A percentile compares a stretch with the other conserved stretches of the same genome.
These are phyloP conservation scores for Teratosphaeria destructans DNA, from an alignment of 2,329 filamentous ascomycete genomes.

Conservation along the genomic window DNA sequence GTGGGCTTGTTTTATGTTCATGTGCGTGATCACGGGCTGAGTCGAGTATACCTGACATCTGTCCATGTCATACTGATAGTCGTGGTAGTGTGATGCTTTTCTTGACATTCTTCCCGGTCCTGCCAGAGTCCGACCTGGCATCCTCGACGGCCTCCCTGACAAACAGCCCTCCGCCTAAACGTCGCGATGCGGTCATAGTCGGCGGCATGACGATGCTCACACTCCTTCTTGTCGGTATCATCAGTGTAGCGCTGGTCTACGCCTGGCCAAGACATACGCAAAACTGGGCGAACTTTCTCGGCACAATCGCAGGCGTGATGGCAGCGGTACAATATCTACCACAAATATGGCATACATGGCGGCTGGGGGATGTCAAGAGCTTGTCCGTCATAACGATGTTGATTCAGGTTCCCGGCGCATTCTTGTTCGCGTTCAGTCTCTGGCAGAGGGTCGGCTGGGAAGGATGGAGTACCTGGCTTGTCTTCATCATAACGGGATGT, in stretches of 20 bases:
- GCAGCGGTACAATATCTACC: constrained; percentile 87
- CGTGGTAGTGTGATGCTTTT: constrained; percentile 71
- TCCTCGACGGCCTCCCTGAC: constrained; percentile 29
- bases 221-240: constrained; percentile 58
- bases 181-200: constrained; percentile 69
- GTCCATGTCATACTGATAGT: neutral
- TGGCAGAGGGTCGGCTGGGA: constrained; percentile 58
- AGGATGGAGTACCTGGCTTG: constrained; percentile 93
- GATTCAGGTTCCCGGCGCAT: constrained; percentile 88
- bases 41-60: neutral
- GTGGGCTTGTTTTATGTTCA: constrained; percentile 83
- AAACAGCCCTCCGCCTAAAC: constrained; percentile 48
- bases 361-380: constrained; percentile 74
- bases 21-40: constrained; percentile 50
- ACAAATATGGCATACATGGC: constrained; percentile 87
- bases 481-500: constrained; percentile 75
- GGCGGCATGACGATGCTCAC: constrained; percentile 64
- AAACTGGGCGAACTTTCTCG: constrained; percentile 75
- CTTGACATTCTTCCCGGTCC: constrained; percentile 72
- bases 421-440: constrained; percentile 79
- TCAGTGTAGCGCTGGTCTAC: constrained; percentile 54
- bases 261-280: constrained; percentile 55
- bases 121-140: constrained; percentile 21
- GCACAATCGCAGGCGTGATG: constrained; percentile 65
- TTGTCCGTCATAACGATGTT: constrained; percentile 96